Evolutionary conservation across 306 rosid species (phyloP).

Genomic region (Urtica urens): DNA sequence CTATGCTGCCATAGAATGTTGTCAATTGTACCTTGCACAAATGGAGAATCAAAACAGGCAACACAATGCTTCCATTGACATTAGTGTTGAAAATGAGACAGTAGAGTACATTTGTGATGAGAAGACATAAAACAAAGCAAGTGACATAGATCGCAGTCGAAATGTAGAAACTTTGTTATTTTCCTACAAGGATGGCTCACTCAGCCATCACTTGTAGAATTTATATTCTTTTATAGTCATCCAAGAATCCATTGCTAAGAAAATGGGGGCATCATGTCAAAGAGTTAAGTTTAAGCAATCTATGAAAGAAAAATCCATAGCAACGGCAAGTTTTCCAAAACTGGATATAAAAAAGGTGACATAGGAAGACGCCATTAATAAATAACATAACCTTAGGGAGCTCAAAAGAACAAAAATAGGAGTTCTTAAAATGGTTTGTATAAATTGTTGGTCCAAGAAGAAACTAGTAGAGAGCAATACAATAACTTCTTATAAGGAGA

Average conservation of each 20-base stretch:
- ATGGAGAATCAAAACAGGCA: conserved; percentile 7
- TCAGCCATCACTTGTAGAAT: not conserved
- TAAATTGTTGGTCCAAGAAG: conserved; percentile 4
- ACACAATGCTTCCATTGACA: not conserved
- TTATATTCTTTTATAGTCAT: not conserved
- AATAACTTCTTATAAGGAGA: not conserved
- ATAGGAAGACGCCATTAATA: no score
- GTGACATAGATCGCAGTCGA: not conserved
- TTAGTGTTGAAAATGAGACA: conserved; percentile 3
- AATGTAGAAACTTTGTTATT: no score
- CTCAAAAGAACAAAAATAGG: no score
- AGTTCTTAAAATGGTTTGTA: no score
- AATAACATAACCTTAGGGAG: no score
- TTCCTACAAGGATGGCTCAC: not conserved
- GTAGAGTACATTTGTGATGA: not conserved
- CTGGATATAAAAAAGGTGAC: no score
- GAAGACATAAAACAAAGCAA: conserved; percentile 3
- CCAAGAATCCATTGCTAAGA: conserved; percentile 7
- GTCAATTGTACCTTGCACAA: not conserved
- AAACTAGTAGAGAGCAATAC: not conserved
- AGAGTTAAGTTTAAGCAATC: not conserved
- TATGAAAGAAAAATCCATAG: not conserved
- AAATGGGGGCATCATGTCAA: not conserved
- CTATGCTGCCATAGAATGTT: not conserved
- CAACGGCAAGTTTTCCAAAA: not conserved